A percentile compares a stretch with the other conserved stretches of the same genome.
These are phyloP conservation scores for Picochlorum sp. DNA, from an alignment of 139 green algal species.

Conservation along the genomic window DNA sequence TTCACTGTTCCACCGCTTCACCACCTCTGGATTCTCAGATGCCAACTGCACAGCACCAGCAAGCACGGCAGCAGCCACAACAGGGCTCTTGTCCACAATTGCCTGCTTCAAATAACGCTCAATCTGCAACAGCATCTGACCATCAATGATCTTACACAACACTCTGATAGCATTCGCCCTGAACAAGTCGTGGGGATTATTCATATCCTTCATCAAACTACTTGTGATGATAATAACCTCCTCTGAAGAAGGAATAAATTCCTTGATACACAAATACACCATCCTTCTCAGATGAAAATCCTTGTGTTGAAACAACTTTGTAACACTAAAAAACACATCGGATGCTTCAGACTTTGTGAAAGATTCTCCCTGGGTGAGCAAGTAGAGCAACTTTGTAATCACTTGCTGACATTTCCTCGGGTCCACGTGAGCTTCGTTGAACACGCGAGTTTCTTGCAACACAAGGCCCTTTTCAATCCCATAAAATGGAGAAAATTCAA, in stretches of 20 bases:
- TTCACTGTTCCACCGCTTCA: slow-evolving; percentile 95
- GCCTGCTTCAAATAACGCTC: slow-evolving; percentile 96
- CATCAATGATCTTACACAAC: slow-evolving; percentile 92
- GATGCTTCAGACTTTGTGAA: slow-evolving; percentile 98
- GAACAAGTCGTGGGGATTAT: slow-evolving; percentile 90
- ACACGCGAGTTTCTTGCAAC: slow-evolving; percentile 93
- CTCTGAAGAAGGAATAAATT: slow-evolving; percentile 84
- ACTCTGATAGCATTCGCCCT: slow-evolving; percentile 94
- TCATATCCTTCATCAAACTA: slow-evolving; percentile 99
- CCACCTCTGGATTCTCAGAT: slow-evolving; percentile 74
- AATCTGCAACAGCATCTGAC: slow-evolving; percentile 78
- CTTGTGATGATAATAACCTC: slow-evolving; percentile 99
- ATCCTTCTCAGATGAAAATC: slow-evolving; percentile 91
- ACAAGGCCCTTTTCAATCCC: slow-evolving; percentile 98
- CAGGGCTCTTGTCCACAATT: slow-evolving; percentile 85
- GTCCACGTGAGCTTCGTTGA: slow-evolving; percentile 93
- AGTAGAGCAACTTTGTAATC: slow-evolving; percentile 98
- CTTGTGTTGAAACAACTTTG: slow-evolving; percentile 97
- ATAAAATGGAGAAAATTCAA: slow-evolving; percentile 97
- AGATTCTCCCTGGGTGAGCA: slow-evolving; percentile 91
- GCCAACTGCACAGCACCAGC: slow-evolving; percentile 75
- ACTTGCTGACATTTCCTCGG: slow-evolving; percentile 89
- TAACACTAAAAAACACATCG: slow-evolving; percentile 97
- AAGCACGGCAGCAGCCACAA: slow-evolving; percentile 74
- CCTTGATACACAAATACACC: slow-evolving; percentile 99